These are phyloP conservation scores for Allium cepa DNA, from an alignment of 106 monocot species.

Conservation along the genomic window DNA sequence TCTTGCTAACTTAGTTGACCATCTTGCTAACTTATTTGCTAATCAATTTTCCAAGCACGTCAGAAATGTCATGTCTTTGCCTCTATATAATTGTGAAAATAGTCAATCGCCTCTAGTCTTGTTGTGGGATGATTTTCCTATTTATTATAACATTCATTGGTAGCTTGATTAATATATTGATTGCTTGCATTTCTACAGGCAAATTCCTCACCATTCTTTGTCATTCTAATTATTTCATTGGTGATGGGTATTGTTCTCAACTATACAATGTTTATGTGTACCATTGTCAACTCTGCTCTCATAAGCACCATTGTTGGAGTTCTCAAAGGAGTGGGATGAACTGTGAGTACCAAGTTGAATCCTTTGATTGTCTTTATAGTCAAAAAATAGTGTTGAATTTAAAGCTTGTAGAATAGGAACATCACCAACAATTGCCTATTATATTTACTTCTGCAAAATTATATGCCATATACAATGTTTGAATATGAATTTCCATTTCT, in stretches of 20 bases:
- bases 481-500: too few relatives aligned
- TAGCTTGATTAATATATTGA: background rate
- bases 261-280: constrained; percentile 93
- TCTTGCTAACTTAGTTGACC: too few relatives aligned
- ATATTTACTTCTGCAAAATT: too few relatives aligned
- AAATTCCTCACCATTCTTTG: constrained; percentile 50
- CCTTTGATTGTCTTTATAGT: background rate
- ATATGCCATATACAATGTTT: too few relatives aligned
- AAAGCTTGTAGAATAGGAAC: background rate
- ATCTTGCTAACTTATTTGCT: too few relatives aligned
- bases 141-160: background rate
- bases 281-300: constrained; percentile 92
- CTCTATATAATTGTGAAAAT: too few relatives aligned
- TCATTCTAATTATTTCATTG: constrained; percentile 67
- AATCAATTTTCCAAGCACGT: too few relatives aligned
- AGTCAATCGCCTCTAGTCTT: too few relatives aligned
- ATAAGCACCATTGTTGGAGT: constrained; percentile 97
- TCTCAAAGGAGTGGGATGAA: constrained; percentile 94
- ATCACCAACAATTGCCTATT: too few relatives aligned
- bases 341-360: constrained; percentile 34
- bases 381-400: background rate
- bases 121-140: too few relatives aligned
- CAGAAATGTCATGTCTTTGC: too few relatives aligned
- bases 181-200: constrained; percentile 26
- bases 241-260: constrained; percentile 88